phyloP scores from a whole-genome alignment of 179 eudicot species.

The Beta lomatogona region DNA sequence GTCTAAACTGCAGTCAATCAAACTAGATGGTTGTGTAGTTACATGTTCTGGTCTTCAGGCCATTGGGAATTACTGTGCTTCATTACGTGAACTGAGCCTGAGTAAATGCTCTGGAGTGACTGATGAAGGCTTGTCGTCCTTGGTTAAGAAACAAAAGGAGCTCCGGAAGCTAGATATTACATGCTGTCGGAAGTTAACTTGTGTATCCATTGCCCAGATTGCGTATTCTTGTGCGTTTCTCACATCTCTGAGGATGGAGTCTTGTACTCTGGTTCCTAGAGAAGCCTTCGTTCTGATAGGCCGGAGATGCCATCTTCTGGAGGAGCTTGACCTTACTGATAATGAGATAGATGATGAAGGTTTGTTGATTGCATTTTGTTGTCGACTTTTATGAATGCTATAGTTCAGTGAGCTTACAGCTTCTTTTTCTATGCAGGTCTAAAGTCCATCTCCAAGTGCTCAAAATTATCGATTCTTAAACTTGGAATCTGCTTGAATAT shows the following conservation, averaged over 20 bases:
- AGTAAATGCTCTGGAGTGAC: slow-evolving; percentile 90
- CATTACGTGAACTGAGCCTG: slow-evolving; percentile 76
- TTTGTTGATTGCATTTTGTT: slow-evolving; percentile 19
- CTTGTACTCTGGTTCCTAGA: slow-evolving; percentile 65
- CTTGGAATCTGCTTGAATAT: slow-evolving; percentile 85
- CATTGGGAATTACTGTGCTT: slow-evolving; percentile 65
- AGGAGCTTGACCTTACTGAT: slow-evolving; percentile 94
- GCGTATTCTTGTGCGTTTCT: slow-evolving; percentile 73
- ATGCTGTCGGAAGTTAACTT: slow-evolving; percentile 85
- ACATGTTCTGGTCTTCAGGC: slow-evolving; percentile 80
- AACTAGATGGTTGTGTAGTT: slow-evolving; percentile 79
- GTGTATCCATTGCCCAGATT: slow-evolving; percentile 60
- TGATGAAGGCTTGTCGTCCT: slow-evolving; percentile 75
- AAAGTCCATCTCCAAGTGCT: slow-evolving; percentile 81
- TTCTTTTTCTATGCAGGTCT: slow-evolving; percentile 51
- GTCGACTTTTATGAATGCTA: neutral
- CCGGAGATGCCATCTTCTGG: slow-evolving; percentile 64
- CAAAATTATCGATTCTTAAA: slow-evolving; percentile 60
- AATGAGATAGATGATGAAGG: slow-evolving; percentile 91
- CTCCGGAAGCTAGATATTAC: slow-evolving; percentile 80
- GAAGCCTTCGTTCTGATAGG: slow-evolving; percentile 90
- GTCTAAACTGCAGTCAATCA: slow-evolving; percentile 68
- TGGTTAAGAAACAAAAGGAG: slow-evolving; percentile 68
- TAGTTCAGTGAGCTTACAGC: slow-evolving; percentile 15
- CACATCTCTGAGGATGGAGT: slow-evolving; percentile 79